Percentiles rank a stretch among this genome's conserved stretches.
phyloP scores from a whole-genome alignment of 2,329 filamentous ascomycete genomes.

The Fusarium avenaceum region DNA sequence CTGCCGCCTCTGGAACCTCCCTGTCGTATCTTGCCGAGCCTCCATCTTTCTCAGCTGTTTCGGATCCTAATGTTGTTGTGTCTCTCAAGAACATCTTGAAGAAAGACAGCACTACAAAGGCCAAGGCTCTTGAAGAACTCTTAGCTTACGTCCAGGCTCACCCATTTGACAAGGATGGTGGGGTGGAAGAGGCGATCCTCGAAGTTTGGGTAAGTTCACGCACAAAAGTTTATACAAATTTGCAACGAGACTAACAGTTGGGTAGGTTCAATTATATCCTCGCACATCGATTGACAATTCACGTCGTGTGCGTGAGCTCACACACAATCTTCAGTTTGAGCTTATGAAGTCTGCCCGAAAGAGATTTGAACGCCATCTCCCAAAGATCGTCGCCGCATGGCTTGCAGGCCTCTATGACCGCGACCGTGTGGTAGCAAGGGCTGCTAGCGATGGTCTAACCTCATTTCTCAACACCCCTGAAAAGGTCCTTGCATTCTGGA shows the following conservation, averaged over 20 bases:
- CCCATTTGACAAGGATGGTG: slow-evolving; percentile 67
- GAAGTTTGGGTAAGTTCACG: slow-evolving; percentile 80
- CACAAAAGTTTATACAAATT: not conserved
- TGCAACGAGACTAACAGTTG: slow-evolving; percentile 17
- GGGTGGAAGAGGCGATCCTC: slow-evolving; percentile 83
- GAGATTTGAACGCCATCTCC: slow-evolving; percentile 84
- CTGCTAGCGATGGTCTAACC: slow-evolving; percentile 82
- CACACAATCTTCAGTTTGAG: slow-evolving; percentile 79
- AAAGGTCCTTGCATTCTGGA: slow-evolving; percentile 83
- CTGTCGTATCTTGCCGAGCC: slow-evolving; percentile 92
- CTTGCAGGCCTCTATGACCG: slow-evolving; percentile 89
- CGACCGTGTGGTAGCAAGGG: slow-evolving; percentile 80
- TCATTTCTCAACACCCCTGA: slow-evolving; percentile 83
- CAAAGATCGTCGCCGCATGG: slow-evolving; percentile 88
- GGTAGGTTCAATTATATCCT: slow-evolving; percentile 85
- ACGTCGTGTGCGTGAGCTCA: slow-evolving; percentile 86
- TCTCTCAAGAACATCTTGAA: slow-evolving; percentile 94
- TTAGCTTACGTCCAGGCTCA: slow-evolving; percentile 71
- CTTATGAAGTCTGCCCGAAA: slow-evolving; percentile 77
- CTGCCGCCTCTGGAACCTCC: slow-evolving; percentile 61
- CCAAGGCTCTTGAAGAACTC: slow-evolving; percentile 90
- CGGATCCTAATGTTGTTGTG: slow-evolving; percentile 85
- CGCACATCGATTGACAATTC: slow-evolving; percentile 91
- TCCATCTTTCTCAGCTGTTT: slow-evolving; percentile 81
- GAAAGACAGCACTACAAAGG: slow-evolving; percentile 92